These are phyloP conservation scores for Raffaelea ambrosiae DNA, from an alignment of 2,329 filamentous ascomycete genomes.

Conservation along the genomic window DNA sequence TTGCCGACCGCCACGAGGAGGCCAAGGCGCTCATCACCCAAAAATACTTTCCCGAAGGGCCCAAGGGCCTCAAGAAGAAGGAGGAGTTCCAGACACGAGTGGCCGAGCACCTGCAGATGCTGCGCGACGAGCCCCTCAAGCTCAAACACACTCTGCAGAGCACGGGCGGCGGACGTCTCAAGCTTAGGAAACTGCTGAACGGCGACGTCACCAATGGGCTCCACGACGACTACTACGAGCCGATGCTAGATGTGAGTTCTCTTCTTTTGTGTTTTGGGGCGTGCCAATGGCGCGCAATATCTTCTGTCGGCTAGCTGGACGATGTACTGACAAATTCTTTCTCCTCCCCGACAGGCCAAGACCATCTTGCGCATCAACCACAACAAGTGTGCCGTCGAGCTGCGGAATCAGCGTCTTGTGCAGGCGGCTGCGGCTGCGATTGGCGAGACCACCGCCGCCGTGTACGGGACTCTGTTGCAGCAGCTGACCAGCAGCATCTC, in stretches of 20 bases:
- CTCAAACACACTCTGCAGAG: slow-evolving; percentile 44
- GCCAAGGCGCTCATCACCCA: slow-evolving; percentile 56
- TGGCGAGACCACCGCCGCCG: slow-evolving; percentile 63
- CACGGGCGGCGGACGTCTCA: slow-evolving; percentile 30
- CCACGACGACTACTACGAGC: slow-evolving; percentile 30
- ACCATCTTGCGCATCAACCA: slow-evolving; percentile 74
- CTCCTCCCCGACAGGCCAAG: slow-evolving; percentile 46
- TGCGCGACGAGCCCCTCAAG: slow-evolving; percentile 41
- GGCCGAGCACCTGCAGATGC: slow-evolving; percentile 41
- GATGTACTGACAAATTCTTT: background rate
- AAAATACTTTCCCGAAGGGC: slow-evolving; percentile 40
- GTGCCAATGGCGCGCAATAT: too few relatives aligned
- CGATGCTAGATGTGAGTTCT: slow-evolving; percentile 41
- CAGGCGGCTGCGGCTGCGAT: slow-evolving; percentile 63
- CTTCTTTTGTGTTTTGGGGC: background rate
- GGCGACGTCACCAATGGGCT: slow-evolving; percentile 30
- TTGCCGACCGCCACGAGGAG: slow-evolving; percentile 50
- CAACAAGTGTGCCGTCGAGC: slow-evolving; percentile 71
- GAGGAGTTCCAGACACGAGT: slow-evolving; percentile 51
- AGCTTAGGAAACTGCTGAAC: slow-evolving; percentile 47
- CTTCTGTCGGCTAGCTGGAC: too few relatives aligned
- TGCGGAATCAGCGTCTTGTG: slow-evolving; percentile 71
- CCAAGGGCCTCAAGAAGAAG: slow-evolving; percentile 59
- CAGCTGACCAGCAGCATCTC: slow-evolving; percentile 60
- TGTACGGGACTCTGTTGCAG: slow-evolving; percentile 68